Percentiles rank a stretch among this genome's conserved stretches.
Conservation (phyloP, 164 flowering plant genomes). For the Umbellularia californica region DNA sequence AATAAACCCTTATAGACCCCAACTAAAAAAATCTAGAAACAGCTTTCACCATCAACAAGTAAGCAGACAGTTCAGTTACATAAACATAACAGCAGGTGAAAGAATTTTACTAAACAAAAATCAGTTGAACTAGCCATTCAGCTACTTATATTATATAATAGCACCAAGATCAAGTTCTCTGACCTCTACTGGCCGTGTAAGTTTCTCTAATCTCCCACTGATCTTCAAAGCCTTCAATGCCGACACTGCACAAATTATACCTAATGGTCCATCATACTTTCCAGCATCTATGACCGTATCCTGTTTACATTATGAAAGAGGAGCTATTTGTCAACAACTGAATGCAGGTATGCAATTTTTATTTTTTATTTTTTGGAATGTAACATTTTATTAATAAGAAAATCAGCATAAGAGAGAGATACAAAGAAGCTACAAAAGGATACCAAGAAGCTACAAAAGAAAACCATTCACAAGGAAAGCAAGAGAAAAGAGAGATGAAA, state of each 20-base stretch:
- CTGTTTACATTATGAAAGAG: slow-evolving; percentile 29
- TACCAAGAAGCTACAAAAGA: not conserved
- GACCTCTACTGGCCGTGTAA: slow-evolving; percentile 87
- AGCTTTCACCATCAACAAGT: too few species aligned
- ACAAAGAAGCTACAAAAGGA: not conserved
- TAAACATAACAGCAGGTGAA: not conserved
- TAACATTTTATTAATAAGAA: too few species aligned
- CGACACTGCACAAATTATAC: slow-evolving; percentile 79
- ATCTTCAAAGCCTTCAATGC: slow-evolving; percentile 74
- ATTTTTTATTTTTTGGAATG: too few species aligned
- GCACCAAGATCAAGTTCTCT: slow-evolving; percentile 16
- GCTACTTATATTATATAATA: not conserved
- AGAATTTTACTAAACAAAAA: not conserved
- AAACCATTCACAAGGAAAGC: not conserved
- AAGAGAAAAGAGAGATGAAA: not conserved
- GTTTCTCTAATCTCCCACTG: slow-evolving; percentile 41
- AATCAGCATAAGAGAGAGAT: too few species aligned
- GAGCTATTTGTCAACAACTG: slow-evolving; percentile 8
- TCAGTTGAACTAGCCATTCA: not conserved
- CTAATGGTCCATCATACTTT: slow-evolving; percentile 85
- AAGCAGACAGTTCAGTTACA: too few species aligned
- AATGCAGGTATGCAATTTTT: not conserved
- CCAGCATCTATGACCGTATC: slow-evolving; percentile 99
- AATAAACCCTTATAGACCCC: too few species aligned
- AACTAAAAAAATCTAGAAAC: too few species aligned